Evolutionary conservation across 2,329 filamentous ascomycete species (phyloP).

Genomic region (Trichophyton simii): DNA sequence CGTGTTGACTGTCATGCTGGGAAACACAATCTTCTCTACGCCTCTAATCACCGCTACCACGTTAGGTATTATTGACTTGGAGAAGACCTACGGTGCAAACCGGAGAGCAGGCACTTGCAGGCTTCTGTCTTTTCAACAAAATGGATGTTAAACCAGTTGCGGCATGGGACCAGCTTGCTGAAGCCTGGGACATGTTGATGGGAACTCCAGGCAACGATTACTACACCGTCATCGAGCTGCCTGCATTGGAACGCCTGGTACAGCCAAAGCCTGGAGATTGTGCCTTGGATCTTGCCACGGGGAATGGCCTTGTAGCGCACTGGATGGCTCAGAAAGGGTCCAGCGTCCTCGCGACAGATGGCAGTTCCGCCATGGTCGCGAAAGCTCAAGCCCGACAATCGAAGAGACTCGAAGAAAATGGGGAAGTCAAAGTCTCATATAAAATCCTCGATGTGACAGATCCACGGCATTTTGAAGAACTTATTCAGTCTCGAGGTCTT

Average conservation of each 20-base stretch:
- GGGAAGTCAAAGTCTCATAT: slow-evolving; percentile 20
- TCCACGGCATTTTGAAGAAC: slow-evolving; percentile 20
- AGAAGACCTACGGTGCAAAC: neutral
- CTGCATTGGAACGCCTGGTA: slow-evolving; percentile 29
- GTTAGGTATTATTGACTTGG: too few species aligned
- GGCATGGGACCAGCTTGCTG: slow-evolving; percentile 33
- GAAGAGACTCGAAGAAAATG: slow-evolving; percentile 9
- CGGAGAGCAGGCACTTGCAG: neutral
- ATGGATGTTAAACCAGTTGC: slow-evolving; percentile 2
- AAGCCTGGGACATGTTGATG: slow-evolving; percentile 33
- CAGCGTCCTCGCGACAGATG: slow-evolving; percentile 36
- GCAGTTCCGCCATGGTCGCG: slow-evolving; percentile 31
- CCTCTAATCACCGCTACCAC: too few species aligned
- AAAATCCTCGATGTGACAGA: slow-evolving; percentile 31
- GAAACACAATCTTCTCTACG: too few species aligned
- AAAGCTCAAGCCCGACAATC: slow-evolving; percentile 20
- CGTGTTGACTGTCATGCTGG: neutral
- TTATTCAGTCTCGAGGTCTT: slow-evolving; percentile 14
- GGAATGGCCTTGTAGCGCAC: slow-evolving; percentile 39
- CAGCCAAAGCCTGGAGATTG: slow-evolving; percentile 17
- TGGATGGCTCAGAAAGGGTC: slow-evolving; percentile 30
- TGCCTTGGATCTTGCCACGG: slow-evolving; percentile 39
- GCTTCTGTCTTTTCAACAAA: neutral
- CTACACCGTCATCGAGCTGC: slow-evolving; percentile 34
- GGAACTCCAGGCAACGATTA: slow-evolving; percentile 35